Evolutionary conservation across 164 flowering plant genomes (phyloP), one percentile per base, ranked within the genome.

Genomic region (Umbilicus rupestris): DNA sequence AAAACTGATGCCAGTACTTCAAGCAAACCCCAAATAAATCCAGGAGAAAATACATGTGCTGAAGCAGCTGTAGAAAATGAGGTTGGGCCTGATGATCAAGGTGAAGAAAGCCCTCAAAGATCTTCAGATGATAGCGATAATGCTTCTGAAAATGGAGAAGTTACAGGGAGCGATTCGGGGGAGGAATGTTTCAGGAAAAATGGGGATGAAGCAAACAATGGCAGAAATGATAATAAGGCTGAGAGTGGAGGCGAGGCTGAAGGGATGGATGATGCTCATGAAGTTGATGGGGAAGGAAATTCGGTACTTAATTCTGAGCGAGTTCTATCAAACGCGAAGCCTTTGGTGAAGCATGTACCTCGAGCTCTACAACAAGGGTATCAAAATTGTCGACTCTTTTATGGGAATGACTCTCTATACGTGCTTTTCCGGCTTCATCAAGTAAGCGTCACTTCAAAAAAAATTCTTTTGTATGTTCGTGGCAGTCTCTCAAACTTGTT

Each of bases 241-340:
- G 97, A 89, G 74, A 89, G 93, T 86, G 97, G 89, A 80, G 97
- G 90, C 63, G 96, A 87, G 78, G 97, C 87, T 63, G 98, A 91
- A 73, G 93, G 87, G 55, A 80, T 73, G 78, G 90, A 88, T 68
- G 92, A 88, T 81, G 91, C 83, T 11, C 86, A 83, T 73, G 93
- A 87, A 75, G 81, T 72, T 63, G 92, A 88, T 55, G 94, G 87
- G 62, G 92, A 87, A 72, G 87, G 84, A 28, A 63, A 70, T 33
- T 62, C 72, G 22, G 73, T 84, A 45, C 86, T 92, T 16, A 72
- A 70, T 76, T 84, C 90, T 33, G 96, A 87, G 68, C 82, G 85
- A 3, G 80, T 80, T 73, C 77, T 89, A 17, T 75, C 46, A 12
- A 70, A 83, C 19, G 94, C 79, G 73, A 89, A 87, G 84, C 99